Base-by-base conservation (phyloP, 352 stramenopile species). In the Phytopythium ostracodes region DNA sequence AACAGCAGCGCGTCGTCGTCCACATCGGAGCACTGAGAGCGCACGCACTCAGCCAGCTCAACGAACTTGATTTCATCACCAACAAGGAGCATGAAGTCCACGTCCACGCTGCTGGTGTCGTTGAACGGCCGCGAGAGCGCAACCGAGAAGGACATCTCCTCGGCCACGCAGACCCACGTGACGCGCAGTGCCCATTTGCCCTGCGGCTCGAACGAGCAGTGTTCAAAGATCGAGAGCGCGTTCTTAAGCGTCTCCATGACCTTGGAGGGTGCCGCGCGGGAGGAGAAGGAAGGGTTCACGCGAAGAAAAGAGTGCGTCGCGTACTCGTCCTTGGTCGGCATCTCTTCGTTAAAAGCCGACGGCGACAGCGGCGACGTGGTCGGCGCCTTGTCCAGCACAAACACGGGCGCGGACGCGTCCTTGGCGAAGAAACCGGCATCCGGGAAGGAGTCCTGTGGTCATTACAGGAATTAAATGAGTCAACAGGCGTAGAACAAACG, bases 71-170 rank as follows among this genome's bases (percentile, higher is more conserved):
- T 63, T 49, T 92, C 75, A 49, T 89, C 77, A 12, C 81, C 83
- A 14, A 57, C 53, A n/a, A 65, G 62, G 18, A 71, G 77, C 10
- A 70, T 60, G 51, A 92, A 91, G 60, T 88, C 77, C 33, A 92
- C 64, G 47, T 88, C 74, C 66, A 85, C 87, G 56, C 70, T 67
- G 18, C 43, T 44, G 8, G 54, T 46, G 7, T 56, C 43, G 42
- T 58, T 44, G n/a, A 61, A 61, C 25, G 80, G 56, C 55, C 85
- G 73, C 42, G 71, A 74, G 59, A 92, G 67, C 27, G 74, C 63
- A 58, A 91, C 66, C 18, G 60, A 67, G 64, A 92, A 88, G 18
- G 56, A 63, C n/a, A 92, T 75, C 62, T 87, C 73, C 55, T 92
- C 81, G 2, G 79, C 83, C 15, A 91, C 81, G 56, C 81, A 81